A percentile compares a stretch with the other conserved stretches of the same genome.
phyloP scores from a whole-genome alignment of 352 stramenopile species.

The Pythium chondricola region DNA sequence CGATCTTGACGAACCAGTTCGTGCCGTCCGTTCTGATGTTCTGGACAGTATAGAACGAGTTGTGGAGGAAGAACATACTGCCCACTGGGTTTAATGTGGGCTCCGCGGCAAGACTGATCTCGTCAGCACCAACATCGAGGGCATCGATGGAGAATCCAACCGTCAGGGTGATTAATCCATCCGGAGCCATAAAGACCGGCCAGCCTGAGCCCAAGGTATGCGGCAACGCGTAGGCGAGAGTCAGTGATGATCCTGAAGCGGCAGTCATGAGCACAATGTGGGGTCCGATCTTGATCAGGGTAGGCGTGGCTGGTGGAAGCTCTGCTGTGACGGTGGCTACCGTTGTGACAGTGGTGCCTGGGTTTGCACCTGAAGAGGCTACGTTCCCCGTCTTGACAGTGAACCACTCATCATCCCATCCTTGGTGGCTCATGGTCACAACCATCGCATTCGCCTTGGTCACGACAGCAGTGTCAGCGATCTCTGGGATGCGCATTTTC shows the following conservation, averaged over 20 bases:
- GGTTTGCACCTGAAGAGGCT: background rate
- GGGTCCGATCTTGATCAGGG: slow-evolving; percentile 22
- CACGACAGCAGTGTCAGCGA: slow-evolving; percentile 12
- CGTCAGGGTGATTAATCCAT: slow-evolving; percentile 8
- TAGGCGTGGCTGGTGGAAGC: background rate
- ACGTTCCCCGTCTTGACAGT: slow-evolving; percentile 19
- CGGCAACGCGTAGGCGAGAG: slow-evolving; percentile 21
- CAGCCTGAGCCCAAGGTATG: slow-evolving; percentile 17
- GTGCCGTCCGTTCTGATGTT: slow-evolving; percentile 1
- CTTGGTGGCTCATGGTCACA: slow-evolving; percentile 31
- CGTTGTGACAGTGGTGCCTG: background rate
- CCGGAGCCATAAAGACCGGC: background rate
- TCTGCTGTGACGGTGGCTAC: background rate
- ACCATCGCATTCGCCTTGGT: slow-evolving; percentile 16
- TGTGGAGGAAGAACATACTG: slow-evolving; percentile 48
- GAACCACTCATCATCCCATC: slow-evolving; percentile 52
- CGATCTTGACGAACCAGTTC: slow-evolving; percentile 17
- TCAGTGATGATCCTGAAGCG: slow-evolving; percentile 1
- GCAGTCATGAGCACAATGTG: slow-evolving; percentile 15
- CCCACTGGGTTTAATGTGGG: slow-evolving; percentile 7
- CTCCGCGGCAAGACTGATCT: slow-evolving; percentile 9
- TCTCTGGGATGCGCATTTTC: slow-evolving; percentile 40
- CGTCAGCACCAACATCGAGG: slow-evolving; percentile 11
- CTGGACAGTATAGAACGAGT: slow-evolving; percentile 49
- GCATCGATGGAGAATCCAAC: background rate